Conservation (phyloP, 2,329 filamentous ascomycete species). For the Botrytis galanthina region DNA sequence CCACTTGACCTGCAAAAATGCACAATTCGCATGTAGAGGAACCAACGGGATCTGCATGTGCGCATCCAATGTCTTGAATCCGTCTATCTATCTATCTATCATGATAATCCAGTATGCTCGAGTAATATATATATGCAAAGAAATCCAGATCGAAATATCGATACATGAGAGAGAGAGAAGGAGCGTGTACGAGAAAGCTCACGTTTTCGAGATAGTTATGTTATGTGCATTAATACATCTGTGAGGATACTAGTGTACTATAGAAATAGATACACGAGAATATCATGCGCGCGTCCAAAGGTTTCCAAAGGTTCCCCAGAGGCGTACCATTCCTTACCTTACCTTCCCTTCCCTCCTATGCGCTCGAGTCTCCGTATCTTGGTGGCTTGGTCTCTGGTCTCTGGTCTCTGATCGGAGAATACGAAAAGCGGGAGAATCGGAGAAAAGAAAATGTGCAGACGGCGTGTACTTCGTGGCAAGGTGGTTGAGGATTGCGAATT, state of each 20-base stretch:
- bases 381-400: neutral
- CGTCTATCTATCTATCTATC: too few relatives aligned
- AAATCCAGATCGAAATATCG: neutral
- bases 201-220: neutral
- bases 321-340: neutral
- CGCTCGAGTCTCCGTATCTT: neutral
- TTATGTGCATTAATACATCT: neutral
- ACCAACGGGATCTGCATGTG: neutral
- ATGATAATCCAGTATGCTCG: too few relatives aligned
- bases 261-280: neutral
- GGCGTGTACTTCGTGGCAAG: neutral
- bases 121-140: neutral
- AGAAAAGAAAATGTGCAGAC: neutral
- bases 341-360: neutral
- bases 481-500: neutral
- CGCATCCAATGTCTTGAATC: neutral
- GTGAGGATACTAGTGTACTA: neutral
- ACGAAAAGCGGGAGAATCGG: neutral
- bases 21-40: neutral
- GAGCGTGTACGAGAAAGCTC: neutral
- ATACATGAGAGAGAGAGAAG: neutral
- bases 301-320: neutral
- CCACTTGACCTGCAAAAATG: neutral
- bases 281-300: neutral
- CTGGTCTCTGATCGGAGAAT: neutral